phyloP scores from a whole-genome alignment of 2,329 filamentous ascomycete genomes.

The Tothia fuscella region DNA sequence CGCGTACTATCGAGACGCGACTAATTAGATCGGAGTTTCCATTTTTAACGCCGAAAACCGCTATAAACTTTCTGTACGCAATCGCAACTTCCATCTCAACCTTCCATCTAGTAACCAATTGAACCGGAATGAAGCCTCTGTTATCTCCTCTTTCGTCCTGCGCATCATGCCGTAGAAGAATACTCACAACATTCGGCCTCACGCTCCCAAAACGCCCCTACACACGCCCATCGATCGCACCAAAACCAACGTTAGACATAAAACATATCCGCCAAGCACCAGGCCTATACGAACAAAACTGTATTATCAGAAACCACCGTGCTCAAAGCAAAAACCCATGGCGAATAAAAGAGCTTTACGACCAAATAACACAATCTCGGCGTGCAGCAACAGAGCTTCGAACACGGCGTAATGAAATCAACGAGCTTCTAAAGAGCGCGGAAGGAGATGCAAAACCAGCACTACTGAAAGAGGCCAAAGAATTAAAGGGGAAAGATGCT shows the following conservation, averaged over 20 bases:
- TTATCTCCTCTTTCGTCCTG: neutral
- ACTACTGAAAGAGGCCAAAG: constrained; percentile 51
- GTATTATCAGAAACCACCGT: constrained; percentile 71
- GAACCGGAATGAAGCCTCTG: neutral
- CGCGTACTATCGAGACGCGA: neutral
- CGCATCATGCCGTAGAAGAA: constrained; percentile 1
- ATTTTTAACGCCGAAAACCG: neutral
- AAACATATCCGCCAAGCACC: constrained; percentile 83
- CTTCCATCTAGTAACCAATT: neutral
- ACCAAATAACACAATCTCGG: constrained; percentile 31
- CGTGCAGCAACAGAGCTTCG: constrained; percentile 47
- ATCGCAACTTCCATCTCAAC: neutral
- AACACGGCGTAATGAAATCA: constrained; percentile 54
- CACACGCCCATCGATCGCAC: constrained; percentile 56
- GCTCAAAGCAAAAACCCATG: constrained; percentile 39
- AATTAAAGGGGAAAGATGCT: constrained; percentile 50
- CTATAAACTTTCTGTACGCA: neutral
- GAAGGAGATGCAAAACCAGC: constrained; percentile 12
- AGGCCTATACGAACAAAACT: constrained; percentile 70
- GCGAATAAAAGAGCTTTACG: constrained; percentile 38
- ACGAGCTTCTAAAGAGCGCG: constrained; percentile 35
- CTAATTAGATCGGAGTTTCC: neutral
- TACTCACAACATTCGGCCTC: constrained; percentile 4
- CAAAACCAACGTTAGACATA: constrained; percentile 69
- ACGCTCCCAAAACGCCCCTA: constrained; percentile 22